Evolutionary conservation across 257 asterid species (phyloP), one percentile per base, ranked within the genome.

Genomic region (Gentiana macrophylla): DNA sequence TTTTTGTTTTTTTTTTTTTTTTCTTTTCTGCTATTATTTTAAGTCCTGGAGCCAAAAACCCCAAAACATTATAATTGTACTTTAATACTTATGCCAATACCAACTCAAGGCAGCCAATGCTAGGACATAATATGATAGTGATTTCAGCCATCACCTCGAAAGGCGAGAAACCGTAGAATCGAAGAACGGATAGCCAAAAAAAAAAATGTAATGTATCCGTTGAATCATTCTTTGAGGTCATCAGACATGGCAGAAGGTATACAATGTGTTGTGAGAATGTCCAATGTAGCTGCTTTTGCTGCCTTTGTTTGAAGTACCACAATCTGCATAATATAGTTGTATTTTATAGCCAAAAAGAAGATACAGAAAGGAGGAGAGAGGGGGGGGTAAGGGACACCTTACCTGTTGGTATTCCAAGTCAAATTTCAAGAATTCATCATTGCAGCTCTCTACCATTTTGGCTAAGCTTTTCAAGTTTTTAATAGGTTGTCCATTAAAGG

Each of bases 241-340:
- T 82, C 96, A 1, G 96, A 87, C 84, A 78, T 87, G 67, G 96
- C 94, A 55, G 84, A 89, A 44, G 97, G 95, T 64, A 89, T 86
- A 68, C 95, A 86, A 49, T 89, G 97, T 12, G 93, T 89, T 3
- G 82, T 37, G 49, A 89, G 97, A 64, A 89, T 84, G 80, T 82
- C 95, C 84, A 87, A 56, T 6, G 94, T 86, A 15, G 97, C 93
- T 0, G 95, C 89, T 77, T 89, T 89, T 8, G 94, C 95, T 13
- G 75, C 72, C 76, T 81, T 57, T 9, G 88, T 80, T 57, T 80
- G 75, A 24, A 86, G 95, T 59, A 82, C 97, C 60, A 86, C 95
- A 49, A 89, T 78, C 95, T 89, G 92, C 63, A 50, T 34, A 46
- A 5, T n/a, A 57, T 7, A 61, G 44, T 37, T 8, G 36, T 41